phyloP scores from a whole-genome alignment of 2,329 filamentous ascomycete genomes.

The Penicillium sp. region DNA sequence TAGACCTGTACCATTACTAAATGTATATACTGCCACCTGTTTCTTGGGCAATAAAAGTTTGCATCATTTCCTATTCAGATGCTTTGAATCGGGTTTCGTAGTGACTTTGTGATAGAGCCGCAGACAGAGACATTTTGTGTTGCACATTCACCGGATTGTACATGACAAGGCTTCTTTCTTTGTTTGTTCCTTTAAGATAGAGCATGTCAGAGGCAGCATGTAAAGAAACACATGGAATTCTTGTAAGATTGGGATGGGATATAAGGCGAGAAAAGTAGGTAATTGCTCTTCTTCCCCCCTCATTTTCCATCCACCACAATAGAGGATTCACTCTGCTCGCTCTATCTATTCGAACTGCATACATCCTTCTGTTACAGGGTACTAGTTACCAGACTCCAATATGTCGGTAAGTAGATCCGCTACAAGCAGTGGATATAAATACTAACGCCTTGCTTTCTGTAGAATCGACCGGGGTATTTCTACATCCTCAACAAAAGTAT shows the following conservation, averaged over 20 bases:
- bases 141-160: not conserved
- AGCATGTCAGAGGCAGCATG: not conserved
- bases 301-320: not conserved
- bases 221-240: not conserved
- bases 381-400: not conserved
- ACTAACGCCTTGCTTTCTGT: not conserved
- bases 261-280: not conserved
- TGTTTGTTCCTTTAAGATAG: not conserved
- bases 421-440: not conserved
- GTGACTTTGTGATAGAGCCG: not conserved
- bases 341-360: not conserved
- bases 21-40: conserved; percentile 17
- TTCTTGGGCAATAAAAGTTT: not conserved
- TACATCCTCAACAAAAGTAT: not conserved
- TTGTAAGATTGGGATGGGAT: not conserved
- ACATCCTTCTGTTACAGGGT: not conserved
- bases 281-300: not conserved
- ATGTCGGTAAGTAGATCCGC: not conserved
- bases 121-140: not conserved
- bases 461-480: not conserved
- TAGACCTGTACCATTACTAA: conserved; percentile 36
- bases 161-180: not conserved
- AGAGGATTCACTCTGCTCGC: not conserved
- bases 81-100: not conserved
- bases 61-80: not conserved